phyloP scores from a whole-genome alignment of 345 rosid genomes.

The Corchorus olitorius region DNA sequence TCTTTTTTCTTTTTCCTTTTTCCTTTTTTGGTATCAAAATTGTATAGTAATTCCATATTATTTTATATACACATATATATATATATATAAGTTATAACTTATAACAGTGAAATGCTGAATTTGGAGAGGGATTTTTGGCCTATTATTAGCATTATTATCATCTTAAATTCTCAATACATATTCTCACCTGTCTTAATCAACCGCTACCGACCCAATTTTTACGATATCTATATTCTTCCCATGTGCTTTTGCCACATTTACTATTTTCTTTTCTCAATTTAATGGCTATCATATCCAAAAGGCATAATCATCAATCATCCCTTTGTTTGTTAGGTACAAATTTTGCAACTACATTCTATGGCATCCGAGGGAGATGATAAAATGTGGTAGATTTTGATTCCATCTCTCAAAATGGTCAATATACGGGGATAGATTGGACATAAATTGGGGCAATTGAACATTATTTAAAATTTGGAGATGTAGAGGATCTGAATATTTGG shows the following conservation, averaged over 20 bases:
- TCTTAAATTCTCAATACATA: not conserved
- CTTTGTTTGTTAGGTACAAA: not conserved
- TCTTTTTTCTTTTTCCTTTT: not conserved
- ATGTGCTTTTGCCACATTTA: conserved; percentile 1
- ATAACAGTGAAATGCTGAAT: not conserved
- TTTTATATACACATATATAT: too few relatives aligned
- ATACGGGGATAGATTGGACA: not conserved
- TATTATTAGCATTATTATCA: not conserved
- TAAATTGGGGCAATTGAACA: not conserved
- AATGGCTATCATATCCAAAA: not conserved
- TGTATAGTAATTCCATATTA: too few relatives aligned
- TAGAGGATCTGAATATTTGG: not conserved
- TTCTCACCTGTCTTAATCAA: not conserved
- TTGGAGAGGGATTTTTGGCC: not conserved
- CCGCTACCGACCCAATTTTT: conserved; percentile 5
- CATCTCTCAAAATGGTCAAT: not conserved
- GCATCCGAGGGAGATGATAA: not conserved
- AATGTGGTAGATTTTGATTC: conserved; percentile 5
- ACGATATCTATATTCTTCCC: not conserved
- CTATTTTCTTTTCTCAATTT: not conserved
- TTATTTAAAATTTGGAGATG: not conserved
- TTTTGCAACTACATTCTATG: not conserved
- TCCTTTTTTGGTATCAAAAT: not conserved
- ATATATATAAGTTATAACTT: too few relatives aligned
- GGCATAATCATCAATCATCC: not conserved